phyloP scores from a whole-genome alignment of 169 alveolate genomes.

The Besnoitia besnoiti region DNA sequence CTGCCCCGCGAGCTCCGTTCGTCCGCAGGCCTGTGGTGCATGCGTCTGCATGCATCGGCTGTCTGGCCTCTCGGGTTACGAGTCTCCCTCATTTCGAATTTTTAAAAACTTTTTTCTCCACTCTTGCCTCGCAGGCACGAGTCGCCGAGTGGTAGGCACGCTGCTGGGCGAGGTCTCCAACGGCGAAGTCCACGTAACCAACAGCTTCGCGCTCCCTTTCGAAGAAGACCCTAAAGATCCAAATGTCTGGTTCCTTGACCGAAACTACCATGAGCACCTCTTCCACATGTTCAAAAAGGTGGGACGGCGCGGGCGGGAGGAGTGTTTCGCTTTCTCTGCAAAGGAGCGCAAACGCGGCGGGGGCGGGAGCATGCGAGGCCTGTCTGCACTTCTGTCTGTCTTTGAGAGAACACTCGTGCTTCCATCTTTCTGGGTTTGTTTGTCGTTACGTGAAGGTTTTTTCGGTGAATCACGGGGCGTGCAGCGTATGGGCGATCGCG shows the following conservation, averaged over 20 bases:
- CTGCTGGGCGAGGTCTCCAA: conserved; percentile 92
- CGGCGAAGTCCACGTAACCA: conserved; percentile 94
- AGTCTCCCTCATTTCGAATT: too few species aligned
- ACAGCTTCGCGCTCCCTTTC: conserved; percentile 98
- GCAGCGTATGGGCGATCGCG: too few species aligned
- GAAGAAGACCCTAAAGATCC: conserved; percentile 99
- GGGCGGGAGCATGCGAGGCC: not conserved
- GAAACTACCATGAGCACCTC: conserved; percentile 96
- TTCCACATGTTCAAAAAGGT: conserved; percentile 96
- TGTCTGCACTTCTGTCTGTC: not conserved
- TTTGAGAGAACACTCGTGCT: not conserved
- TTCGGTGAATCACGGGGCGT: too few species aligned
- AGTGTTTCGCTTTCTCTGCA: not conserved
- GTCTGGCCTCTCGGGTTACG: too few species aligned
- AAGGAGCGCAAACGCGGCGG: not conserved
- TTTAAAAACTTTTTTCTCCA: not conserved
- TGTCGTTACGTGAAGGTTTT: too few species aligned
- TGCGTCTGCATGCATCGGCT: too few species aligned
- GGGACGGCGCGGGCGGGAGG: not conserved
- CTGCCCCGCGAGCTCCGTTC: too few species aligned
- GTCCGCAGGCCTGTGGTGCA: too few species aligned
- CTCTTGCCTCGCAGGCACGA: conserved; percentile 62
- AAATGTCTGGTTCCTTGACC: conserved; percentile 98
- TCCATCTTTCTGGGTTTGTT: too few species aligned
- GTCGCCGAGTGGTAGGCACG: conserved; percentile 98